These are phyloP conservation scores for Gilbertella persicaria DNA, from an alignment of 371 early-diverging fungal species.

Conservation along the genomic window DNA sequence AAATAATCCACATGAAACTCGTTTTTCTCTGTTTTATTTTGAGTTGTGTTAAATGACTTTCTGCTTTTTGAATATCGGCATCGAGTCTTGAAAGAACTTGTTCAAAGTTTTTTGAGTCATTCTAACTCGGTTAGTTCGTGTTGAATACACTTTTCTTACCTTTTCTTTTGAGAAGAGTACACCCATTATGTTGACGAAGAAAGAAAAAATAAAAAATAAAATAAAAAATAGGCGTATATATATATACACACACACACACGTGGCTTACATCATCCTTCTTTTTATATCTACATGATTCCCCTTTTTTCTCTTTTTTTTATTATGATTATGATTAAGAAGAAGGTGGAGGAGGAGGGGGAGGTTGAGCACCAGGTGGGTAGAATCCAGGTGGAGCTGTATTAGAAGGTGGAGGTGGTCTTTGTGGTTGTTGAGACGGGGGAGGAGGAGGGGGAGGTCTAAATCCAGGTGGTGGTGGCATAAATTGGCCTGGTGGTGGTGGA, in stretches of 20 bases:
- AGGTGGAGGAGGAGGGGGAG: conserved; percentile 13
- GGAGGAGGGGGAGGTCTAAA: conserved; percentile 30
- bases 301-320: not conserved
- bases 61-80: conserved; percentile 71
- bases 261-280: not conserved
- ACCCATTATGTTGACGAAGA: conserved; percentile 6
- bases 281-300: not conserved
- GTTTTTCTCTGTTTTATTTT: conserved; percentile 65
- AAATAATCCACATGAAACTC: conserved; percentile 70
- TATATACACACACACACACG: not conserved
- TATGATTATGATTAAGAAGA: conserved; percentile 12
- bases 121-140: conserved; percentile 11
- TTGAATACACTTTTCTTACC: conserved; percentile 5
- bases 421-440: not conserved
- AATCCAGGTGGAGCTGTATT: conserved; percentile 24
- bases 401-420: conserved; percentile 12
- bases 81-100: conserved; percentile 79
- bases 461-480: conserved; percentile 43
- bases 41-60: conserved; percentile 64
- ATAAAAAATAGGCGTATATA: conserved; percentile 5
- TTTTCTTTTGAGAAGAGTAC: conserved; percentile 20
- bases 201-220: conserved; percentile 4
- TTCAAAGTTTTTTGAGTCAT: conserved; percentile 69
- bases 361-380: conserved; percentile 3
- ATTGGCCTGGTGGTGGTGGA: conserved; percentile 53